These are phyloP conservation scores for Xylaria cubensis DNA, from an alignment of 495 filamentous ascomycete species.

Conservation along the genomic window DNA sequence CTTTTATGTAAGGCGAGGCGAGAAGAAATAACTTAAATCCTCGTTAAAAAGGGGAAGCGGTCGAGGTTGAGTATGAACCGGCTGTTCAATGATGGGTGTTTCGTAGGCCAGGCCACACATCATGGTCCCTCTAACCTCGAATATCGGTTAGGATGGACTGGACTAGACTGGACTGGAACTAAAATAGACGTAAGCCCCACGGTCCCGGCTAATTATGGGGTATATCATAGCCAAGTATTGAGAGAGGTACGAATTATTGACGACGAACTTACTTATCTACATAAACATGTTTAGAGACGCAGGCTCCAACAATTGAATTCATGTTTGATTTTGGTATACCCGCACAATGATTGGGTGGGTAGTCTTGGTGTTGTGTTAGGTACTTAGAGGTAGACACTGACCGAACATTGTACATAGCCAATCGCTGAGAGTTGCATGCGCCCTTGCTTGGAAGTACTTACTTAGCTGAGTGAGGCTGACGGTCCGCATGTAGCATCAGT, in stretches of 20 bases:
- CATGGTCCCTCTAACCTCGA: no score
- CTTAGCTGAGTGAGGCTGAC: background rate
- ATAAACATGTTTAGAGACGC: background rate
- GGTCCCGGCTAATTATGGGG: background rate
- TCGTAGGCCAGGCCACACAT: background rate
- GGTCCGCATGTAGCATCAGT: background rate
- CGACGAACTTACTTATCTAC: background rate
- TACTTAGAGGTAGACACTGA: no score
- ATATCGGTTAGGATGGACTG: background rate
- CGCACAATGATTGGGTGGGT: background rate
- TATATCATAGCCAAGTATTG: background rate
- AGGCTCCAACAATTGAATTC: background rate
- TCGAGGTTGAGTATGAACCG: background rate
- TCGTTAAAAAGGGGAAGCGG: background rate
- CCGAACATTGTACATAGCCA: no score
- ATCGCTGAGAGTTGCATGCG: background rate
- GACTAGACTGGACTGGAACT: background rate
- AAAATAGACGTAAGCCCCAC: background rate
- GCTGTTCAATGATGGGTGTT: background rate
- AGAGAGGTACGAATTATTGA: no score
- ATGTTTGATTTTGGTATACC: background rate
- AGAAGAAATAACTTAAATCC: background rate
- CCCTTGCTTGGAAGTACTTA: background rate
- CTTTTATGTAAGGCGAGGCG: background rate
- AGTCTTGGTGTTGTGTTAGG: background rate